Percentiles rank a stretch among this genome's conserved stretches.
Evolutionary conservation across 495 filamentous ascomycete genomes (phyloP).

Genomic region (Schizothecium vesticola): DNA sequence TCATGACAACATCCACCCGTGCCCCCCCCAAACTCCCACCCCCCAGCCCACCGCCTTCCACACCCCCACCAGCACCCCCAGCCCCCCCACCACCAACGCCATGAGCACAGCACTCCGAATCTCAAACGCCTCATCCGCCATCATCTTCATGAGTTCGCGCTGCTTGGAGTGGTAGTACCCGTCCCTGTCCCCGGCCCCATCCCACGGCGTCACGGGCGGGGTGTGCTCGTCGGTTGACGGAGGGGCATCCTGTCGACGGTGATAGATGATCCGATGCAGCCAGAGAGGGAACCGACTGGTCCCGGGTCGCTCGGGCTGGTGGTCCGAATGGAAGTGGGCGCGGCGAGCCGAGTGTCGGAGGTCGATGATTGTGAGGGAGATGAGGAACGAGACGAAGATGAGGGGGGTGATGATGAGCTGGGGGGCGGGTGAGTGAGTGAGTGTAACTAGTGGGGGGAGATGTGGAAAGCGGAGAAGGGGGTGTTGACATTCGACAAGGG

Average conservation of each 20-base stretch:
- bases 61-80: constrained; percentile 21
- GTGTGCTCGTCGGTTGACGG: constrained; percentile 16
- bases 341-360: constrained; percentile 35
- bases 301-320: not conserved
- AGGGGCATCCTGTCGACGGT: constrained; percentile 26
- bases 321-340: constrained; percentile 33
- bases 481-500: not conserved
- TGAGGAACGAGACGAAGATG: constrained; percentile 46
- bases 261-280: constrained; percentile 36
- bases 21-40: not conserved
- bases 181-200: not conserved
- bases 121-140: constrained; percentile 48
- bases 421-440: not conserved
- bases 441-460: not conserved
- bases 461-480: not conserved
- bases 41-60: constrained; percentile 26
- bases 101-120: constrained; percentile 37
- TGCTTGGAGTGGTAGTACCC: constrained; percentile 50
- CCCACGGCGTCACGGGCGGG: not conserved
- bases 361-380: constrained; percentile 48
- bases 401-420: constrained; percentile 46
- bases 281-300: constrained; percentile 28
- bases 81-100: constrained; percentile 24
- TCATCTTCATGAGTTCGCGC: constrained; percentile 44
- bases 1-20: not conserved